phyloP scores from a whole-genome alignment of 768 basidiomycete species.

The Symmetrospora coprosmae region DNA sequence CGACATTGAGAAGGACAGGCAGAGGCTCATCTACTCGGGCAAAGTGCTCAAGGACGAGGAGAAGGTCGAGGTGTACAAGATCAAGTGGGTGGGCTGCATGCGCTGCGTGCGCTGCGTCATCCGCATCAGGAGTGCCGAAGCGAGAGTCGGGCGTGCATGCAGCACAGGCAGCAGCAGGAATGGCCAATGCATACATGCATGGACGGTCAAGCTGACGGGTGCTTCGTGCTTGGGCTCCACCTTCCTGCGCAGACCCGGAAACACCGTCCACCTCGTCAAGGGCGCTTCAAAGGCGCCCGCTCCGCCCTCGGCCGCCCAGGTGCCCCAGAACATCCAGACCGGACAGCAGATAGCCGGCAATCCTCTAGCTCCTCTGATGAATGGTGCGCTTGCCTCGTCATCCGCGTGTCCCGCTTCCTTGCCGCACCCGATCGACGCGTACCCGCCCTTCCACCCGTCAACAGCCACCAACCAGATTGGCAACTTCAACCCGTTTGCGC shows the following conservation, averaged over 20 bases:
- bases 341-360: constrained; percentile 26
- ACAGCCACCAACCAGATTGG: constrained; percentile 30
- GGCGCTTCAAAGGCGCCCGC: constrained; percentile 66
- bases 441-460: not conserved
- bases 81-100: constrained; percentile 70
- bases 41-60: constrained; percentile 49
- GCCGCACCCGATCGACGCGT: not conserved
- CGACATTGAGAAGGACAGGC: constrained; percentile 65
- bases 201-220: constrained; percentile 31
- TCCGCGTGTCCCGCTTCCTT: constrained; percentile 39
- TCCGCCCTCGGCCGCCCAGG: constrained; percentile 72
- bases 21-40: constrained; percentile 87
- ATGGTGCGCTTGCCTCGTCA: constrained; percentile 22
- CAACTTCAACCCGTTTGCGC: constrained; percentile 72
- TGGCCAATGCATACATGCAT: not conserved
- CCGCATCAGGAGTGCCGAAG: too few relatives aligned
- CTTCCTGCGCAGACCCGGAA: constrained; percentile 40
- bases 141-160: too few relatives aligned
- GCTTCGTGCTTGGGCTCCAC: too few relatives aligned
- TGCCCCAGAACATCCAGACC: constrained; percentile 20
- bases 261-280: constrained; percentile 43
- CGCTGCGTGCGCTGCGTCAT: constrained; percentile 56
- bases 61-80: constrained; percentile 67
- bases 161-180: constrained; percentile 4
- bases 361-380: constrained; percentile 33